Conservation (phyloP, 1,284 basidiomycete genomes). For the Ceratobasidium sp. region DNA sequence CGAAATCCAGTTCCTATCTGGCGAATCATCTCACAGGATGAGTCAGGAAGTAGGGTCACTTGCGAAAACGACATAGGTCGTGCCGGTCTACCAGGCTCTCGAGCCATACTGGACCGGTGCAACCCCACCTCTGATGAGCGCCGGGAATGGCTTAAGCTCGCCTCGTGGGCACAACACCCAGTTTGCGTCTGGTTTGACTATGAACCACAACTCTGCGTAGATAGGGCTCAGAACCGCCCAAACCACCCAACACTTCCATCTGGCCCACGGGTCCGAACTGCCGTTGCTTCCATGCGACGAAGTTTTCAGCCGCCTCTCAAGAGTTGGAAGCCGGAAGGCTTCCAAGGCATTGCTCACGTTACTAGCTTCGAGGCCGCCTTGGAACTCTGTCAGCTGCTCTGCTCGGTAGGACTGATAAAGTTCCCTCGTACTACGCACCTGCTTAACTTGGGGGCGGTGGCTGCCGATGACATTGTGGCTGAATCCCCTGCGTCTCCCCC, state of each 20-base stretch:
- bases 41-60: slow-evolving; percentile 64
- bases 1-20: slow-evolving; percentile 61
- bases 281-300: slow-evolving; percentile 67
- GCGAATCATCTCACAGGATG: slow-evolving; percentile 69
- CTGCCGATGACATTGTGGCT: slow-evolving; percentile 65
- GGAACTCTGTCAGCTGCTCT: slow-evolving; percentile 64
- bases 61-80: slow-evolving; percentile 66
- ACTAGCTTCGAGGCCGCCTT: slow-evolving; percentile 66
- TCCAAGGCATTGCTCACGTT: slow-evolving; percentile 63
- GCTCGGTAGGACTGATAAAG: slow-evolving; percentile 64
- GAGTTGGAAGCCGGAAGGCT: slow-evolving; percentile 60
- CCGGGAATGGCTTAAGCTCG: slow-evolving; percentile 65
- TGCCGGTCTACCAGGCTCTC: slow-evolving; percentile 54
- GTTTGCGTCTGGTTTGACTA: slow-evolving; percentile 72
- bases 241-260: slow-evolving; percentile 72
- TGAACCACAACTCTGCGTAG: slow-evolving; percentile 63
- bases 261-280: slow-evolving; percentile 67
- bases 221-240: slow-evolving; percentile 67
- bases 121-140: slow-evolving; percentile 66
- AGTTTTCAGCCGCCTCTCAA: slow-evolving; percentile 60
- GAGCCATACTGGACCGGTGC: slow-evolving; percentile 68
- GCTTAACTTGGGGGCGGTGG: slow-evolving; percentile 69
- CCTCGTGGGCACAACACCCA: slow-evolving; percentile 62
- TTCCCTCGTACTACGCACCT: slow-evolving; percentile 74
- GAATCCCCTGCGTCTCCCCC: slow-evolving; percentile 42